These are phyloP conservation scores for Candida silvicultrix DNA, from an alignment of 805 yeast species.

Conservation along the genomic window DNA sequence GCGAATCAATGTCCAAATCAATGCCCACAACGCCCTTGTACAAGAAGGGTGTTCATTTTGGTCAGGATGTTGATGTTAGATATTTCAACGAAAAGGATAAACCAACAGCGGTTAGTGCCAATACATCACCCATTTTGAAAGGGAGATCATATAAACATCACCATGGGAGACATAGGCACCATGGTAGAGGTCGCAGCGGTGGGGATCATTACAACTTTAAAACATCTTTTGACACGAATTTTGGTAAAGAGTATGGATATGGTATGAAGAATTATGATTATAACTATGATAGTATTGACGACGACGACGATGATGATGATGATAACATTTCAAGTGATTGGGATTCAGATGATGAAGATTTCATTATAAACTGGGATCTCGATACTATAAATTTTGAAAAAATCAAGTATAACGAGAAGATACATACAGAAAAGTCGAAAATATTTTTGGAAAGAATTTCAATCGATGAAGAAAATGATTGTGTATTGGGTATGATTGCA, in stretches of 20 bases:
- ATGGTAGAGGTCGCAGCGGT: conserved; percentile 11
- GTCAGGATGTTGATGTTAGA: conserved; percentile 58
- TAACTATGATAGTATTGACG: conserved; percentile 14
- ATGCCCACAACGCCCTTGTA: conserved; percentile 52
- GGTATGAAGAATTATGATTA: conserved; percentile 6
- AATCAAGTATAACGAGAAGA: conserved; percentile 39
- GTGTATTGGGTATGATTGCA: conserved; percentile 66
- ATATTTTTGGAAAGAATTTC: conserved; percentile 61
- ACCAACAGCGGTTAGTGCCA: conserved; percentile 72
- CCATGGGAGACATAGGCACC: neutral
- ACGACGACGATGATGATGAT: conserved; percentile 10
- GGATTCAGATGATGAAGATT: conserved; percentile 5
- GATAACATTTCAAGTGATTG: neutral
- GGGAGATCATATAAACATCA: conserved; percentile 5
- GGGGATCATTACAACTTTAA: neutral
- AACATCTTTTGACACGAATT: conserved; percentile 14
- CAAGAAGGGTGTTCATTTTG: conserved; percentile 78
- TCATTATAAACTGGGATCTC: conserved; percentile 36
- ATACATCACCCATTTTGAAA: conserved; percentile 47
- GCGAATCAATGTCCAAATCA: conserved; percentile 28
- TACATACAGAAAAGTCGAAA: conserved; percentile 26
- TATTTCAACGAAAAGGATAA: conserved; percentile 68
- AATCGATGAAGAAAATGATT: conserved; percentile 50
- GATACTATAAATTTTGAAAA: conserved; percentile 35
- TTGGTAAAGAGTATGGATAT: conserved; percentile 20